A percentile compares a stretch with the other conserved stretches of the same genome.
Conservation (phyloP, 352 stramenopile species). For the Globisporangium cystogenes region DNA sequence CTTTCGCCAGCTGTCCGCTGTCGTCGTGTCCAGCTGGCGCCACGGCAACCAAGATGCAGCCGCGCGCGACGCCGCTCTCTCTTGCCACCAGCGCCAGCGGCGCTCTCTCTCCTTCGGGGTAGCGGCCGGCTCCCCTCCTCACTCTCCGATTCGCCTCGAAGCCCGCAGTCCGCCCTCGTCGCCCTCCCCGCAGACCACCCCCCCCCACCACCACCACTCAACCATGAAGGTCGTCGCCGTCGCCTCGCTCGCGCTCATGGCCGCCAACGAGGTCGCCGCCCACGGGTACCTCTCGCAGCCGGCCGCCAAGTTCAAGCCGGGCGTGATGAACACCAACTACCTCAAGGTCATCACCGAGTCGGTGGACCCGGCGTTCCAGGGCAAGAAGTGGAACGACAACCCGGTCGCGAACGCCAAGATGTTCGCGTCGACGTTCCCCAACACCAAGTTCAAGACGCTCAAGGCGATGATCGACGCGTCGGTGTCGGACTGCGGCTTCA, state of each 20-base stretch:
- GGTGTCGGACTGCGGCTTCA: constrained; percentile 20
- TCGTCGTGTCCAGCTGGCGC: no score
- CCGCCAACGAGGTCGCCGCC: constrained; percentile 14
- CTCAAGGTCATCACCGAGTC: constrained; percentile 9
- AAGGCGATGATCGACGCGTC: constrained; percentile 26
- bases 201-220: neutral
- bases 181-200: no score
- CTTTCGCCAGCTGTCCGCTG: no score
- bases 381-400: constrained; percentile 47
- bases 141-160: no score
- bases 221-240: constrained; percentile 17
- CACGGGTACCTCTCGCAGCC: constrained; percentile 37
- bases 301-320: constrained; percentile 8
- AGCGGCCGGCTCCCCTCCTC: no score
- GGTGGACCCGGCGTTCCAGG: constrained; percentile 21
- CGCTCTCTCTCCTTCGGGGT: no score
- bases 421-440: constrained; percentile 35
- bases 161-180: no score
- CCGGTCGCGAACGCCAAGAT: constrained; percentile 32
- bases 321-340: constrained; percentile 29
- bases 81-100: no score
- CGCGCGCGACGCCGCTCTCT: no score
- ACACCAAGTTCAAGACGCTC: constrained; percentile 35
- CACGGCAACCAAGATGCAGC: no score
- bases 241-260: constrained; percentile 17